Evolutionary conservation across 2,329 filamentous ascomycete genomes (phyloP), one percentile per base, ranked within the genome.

Genomic region (Calonectria montana): DNA sequence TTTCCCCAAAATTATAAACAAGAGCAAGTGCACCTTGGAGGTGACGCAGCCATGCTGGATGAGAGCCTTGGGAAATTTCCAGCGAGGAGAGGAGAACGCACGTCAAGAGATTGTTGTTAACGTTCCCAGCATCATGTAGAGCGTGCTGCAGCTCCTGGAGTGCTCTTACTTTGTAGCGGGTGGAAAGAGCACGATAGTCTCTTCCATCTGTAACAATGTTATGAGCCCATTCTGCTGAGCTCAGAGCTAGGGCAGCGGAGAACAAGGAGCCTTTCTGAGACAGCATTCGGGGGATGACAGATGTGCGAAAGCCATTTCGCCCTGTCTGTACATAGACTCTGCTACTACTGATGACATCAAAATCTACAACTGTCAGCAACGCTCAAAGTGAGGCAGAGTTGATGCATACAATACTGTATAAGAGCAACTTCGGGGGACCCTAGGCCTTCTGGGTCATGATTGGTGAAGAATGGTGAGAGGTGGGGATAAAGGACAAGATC

Each of bases 21-120:
- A 78, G 74, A 47, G 76, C 76, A n/a, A 78, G 68, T 2, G 76
- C 76, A 3, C 76, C 76, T 31, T 77, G 69, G 0, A 78, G 75
- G 25, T 78, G 76, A 37, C 67, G 69, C 13, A 78, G 74, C 76
- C 76, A 78, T 0, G 74, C 65, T 0, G 76, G 75, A 4, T 66
- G 66, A 2, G 76, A 78, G 10, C 76, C 76, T 43, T 78, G 67
- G 4, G 76, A 74, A 27, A 78, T 78, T 39, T 78, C 76, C 1
- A 78, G 61, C 13, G 76, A 78, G 10, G 76, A 71, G 29, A 78
- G 25, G 2, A 78, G 71, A 6, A 78, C 71, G 37, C 76, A 78
- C 1, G 76, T 78, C 35, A 78, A 43, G 3, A 78, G 73, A 25
- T 78, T 78, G 0, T 69, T 71, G 31, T 78, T 76, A 2, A 73